phyloP scores from a whole-genome alignment of 148 eudicot species.

The Rhododendron kiyosumense region DNA sequence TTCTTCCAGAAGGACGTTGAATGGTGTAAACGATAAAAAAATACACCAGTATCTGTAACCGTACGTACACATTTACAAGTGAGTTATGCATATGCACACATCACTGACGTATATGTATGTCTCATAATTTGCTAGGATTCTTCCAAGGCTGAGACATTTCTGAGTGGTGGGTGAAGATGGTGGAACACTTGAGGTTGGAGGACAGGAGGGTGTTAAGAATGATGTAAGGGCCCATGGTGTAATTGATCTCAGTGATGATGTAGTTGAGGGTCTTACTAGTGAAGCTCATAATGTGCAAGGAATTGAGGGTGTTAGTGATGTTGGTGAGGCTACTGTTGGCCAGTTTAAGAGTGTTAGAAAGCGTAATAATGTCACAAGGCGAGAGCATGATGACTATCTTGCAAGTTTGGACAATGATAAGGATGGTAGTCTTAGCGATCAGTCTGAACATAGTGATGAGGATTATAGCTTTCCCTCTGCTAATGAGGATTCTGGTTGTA shows the following conservation, averaged over 20 bases:
- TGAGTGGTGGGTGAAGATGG: background rate
- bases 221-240: too few relatives aligned
- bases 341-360: too few relatives aligned
- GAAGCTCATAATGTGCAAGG: too few relatives aligned
- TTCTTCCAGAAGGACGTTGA: background rate
- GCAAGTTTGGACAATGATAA: too few relatives aligned
- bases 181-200: background rate
- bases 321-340: too few relatives aligned
- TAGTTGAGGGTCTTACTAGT: too few relatives aligned
- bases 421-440: background rate
- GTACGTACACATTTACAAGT: background rate
- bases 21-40: too few relatives aligned
- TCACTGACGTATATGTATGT: background rate
- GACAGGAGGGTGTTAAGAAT: background rate
- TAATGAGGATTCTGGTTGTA: background rate
- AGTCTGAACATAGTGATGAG: background rate
- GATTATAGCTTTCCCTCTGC: background rate
- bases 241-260: too few relatives aligned
- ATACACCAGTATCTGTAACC: background rate
- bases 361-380: too few relatives aligned
- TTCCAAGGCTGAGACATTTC: background rate
- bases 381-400: too few relatives aligned
- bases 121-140: background rate
- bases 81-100: background rate
- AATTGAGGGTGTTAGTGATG: too few relatives aligned